These are phyloP conservation scores for Mycena crocata DNA, from an alignment of 768 basidiomycete genomes.

Conservation along the genomic window DNA sequence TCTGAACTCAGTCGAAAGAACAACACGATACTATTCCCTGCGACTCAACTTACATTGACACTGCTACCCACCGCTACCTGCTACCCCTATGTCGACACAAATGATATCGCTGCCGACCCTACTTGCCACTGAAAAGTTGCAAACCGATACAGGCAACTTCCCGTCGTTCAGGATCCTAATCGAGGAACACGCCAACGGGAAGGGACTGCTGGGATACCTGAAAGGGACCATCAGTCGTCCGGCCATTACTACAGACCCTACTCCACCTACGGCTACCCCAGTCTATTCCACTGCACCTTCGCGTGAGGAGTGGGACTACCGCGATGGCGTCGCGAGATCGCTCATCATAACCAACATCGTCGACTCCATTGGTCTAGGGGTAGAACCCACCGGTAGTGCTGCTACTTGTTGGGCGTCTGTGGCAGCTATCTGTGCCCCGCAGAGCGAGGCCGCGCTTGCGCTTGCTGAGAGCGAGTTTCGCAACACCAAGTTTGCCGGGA, in stretches of 20 bases:
- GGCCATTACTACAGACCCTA: background rate
- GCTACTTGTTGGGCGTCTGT: conserved; percentile 20
- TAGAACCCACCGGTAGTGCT: conserved; percentile 17
- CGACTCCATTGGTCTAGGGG: conserved; percentile 17
- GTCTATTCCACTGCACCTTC: conserved; percentile 15
- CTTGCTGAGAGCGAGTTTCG: conserved; percentile 17
- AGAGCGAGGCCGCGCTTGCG: conserved; percentile 20
- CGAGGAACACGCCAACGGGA: conserved; percentile 10
- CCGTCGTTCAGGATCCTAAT: conserved; percentile 17
- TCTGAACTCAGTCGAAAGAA: conserved; percentile 17
- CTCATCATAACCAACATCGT: conserved; percentile 12
- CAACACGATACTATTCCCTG: conserved; percentile 19
- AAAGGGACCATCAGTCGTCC: conserved; percentile 17
- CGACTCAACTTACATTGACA: background rate
- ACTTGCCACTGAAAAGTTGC: conserved; percentile 19
- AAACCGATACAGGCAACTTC: conserved; percentile 16
- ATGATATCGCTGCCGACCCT: conserved; percentile 13
- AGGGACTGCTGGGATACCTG: conserved; percentile 17
- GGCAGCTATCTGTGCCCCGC: background rate
- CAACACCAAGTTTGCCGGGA: conserved; percentile 7
- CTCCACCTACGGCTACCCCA: conserved; percentile 4
- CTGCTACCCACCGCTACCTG: background rate
- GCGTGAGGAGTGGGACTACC: conserved; percentile 18
- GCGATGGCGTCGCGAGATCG: conserved; percentile 13
- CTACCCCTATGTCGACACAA: conserved; percentile 14